Conservation (phyloP, 2,329 filamentous ascomycete species). For the Pestalotiopsis sp. region DNA sequence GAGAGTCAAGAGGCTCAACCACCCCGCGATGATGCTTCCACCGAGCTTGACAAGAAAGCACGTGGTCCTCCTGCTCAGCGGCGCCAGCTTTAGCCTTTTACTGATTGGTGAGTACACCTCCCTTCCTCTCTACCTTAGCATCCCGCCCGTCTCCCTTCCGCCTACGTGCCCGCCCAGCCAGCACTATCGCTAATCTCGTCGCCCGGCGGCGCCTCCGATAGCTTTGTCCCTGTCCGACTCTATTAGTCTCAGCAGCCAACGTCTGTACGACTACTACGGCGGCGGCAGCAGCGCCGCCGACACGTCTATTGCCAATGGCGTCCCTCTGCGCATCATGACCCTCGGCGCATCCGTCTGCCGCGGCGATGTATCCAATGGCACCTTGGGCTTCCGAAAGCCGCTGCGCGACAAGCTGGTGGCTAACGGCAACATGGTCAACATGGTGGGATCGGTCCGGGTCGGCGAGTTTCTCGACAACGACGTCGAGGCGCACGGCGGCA, state of each 20-base stretch:
- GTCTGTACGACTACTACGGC: not conserved
- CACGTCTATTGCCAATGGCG: constrained; percentile 14
- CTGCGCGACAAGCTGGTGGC: constrained; percentile 28
- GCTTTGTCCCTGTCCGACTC: constrained; percentile 2
- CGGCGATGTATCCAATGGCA: constrained; percentile 23
- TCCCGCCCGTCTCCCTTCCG: not conserved
- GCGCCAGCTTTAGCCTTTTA: constrained; percentile 1
- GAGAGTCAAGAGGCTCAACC: not conserved
- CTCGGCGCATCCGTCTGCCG: constrained; percentile 25
- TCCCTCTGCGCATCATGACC: constrained; percentile 26
- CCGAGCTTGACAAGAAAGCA: constrained; percentile 2
- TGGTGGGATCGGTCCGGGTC: constrained; percentile 27
- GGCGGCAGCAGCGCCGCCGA: not conserved
- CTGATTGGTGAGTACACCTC: constrained; percentile 7
- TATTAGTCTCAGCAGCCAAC: not conserved
- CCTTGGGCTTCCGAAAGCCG: constrained; percentile 23
- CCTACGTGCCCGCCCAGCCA: not conserved
- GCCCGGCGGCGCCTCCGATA: not conserved
- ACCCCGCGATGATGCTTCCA: not conserved
- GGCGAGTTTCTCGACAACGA: constrained; percentile 29
- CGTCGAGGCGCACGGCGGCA: constrained; percentile 26
- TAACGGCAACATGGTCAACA: constrained; percentile 23
- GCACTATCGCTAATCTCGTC: constrained; percentile 5
- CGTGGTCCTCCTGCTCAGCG: not conserved
- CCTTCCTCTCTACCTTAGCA: not conserved